phyloP scores from a whole-genome alignment of 2,329 filamentous ascomycete species.

The Cordyceps cicadae region DNA sequence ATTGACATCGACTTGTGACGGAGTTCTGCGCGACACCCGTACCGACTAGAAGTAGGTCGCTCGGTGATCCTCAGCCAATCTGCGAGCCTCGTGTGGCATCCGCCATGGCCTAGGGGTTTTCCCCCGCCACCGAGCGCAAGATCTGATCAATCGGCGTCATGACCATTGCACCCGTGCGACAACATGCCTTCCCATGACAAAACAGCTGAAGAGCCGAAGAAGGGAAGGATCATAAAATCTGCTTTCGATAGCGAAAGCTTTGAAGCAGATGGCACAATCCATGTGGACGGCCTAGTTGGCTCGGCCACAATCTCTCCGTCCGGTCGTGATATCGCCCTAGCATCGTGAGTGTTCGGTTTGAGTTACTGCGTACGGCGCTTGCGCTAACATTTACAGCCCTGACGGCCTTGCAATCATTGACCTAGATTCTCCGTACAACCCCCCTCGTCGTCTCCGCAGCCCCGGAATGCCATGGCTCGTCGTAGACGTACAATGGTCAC shows the following conservation, averaged over 20 bases:
- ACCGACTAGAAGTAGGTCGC: not conserved
- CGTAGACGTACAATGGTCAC: conserved; percentile 94
- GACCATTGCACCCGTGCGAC: conserved; percentile 3
- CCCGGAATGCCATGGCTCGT: conserved; percentile 91
- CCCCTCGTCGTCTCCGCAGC: conserved; percentile 70
- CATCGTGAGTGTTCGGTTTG: conserved; percentile 50
- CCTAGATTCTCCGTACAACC: conserved; percentile 79
- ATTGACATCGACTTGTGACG: not conserved
- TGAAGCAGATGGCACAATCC: conserved; percentile 73
- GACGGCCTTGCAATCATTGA: conserved; percentile 88
- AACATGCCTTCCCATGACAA: conserved; percentile 44
- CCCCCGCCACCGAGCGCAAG: not conserved
- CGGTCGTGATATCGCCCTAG: conserved; percentile 81
- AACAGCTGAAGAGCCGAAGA: conserved; percentile 39
- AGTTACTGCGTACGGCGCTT: conserved; percentile 24
- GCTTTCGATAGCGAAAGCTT: conserved; percentile 84
- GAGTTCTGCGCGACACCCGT: not conserved
- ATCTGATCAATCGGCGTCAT: conserved; percentile 1
- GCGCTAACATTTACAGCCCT: conserved; percentile 24
- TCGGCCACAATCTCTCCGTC: conserved; percentile 90
- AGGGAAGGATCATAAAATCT: conserved; percentile 52
- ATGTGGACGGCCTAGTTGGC: conserved; percentile 72
- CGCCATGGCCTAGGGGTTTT: not conserved
- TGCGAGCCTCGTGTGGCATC: not conserved
- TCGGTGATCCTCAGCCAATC: too few relatives aligned